Conservation (phyloP, 352 stramenopile genomes). For the Phytophthora aleatoria region DNA sequence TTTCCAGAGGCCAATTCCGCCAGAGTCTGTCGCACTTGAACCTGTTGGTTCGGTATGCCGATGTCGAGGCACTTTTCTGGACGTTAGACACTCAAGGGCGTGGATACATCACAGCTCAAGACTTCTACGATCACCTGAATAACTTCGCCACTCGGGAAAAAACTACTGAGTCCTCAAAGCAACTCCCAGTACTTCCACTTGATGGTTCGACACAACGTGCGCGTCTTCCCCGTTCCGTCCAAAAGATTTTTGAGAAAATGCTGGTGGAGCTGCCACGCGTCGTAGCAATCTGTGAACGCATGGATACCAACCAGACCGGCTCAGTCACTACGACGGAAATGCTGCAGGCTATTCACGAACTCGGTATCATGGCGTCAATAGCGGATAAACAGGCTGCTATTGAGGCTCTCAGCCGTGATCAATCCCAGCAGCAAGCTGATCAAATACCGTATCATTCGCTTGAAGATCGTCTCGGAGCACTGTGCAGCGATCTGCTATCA, state of each 20-base stretch:
- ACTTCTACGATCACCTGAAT: constrained; percentile 75
- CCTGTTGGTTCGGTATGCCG: constrained; percentile 61
- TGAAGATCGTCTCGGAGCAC: constrained; percentile 44
- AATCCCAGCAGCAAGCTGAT: constrained; percentile 11
- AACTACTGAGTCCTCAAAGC: constrained; percentile 17
- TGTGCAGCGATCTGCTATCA: constrained; percentile 73
- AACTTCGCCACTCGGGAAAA: constrained; percentile 27
- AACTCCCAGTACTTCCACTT: constrained; percentile 39
- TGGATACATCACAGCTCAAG: constrained; percentile 59
- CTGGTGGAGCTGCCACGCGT: constrained; percentile 48
- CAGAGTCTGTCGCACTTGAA: constrained; percentile 75
- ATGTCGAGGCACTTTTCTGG: constrained; percentile 80
- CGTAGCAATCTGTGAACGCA: constrained; percentile 52
- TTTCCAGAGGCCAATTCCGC: constrained; percentile 73
- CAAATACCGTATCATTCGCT: constrained; percentile 56
- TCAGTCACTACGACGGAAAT: constrained; percentile 51
- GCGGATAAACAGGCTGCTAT: constrained; percentile 64
- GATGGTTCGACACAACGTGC: constrained; percentile 14
- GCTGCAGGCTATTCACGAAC: constrained; percentile 58
- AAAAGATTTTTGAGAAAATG: constrained; percentile 80
- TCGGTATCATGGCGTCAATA: constrained; percentile 63
- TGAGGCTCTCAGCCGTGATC: constrained; percentile 34
- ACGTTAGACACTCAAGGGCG: constrained; percentile 66
- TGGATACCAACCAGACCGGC: constrained; percentile 47
- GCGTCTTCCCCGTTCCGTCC: constrained; percentile 52